Evolutionary conservation across 2,329 filamentous ascomycete species (phyloP), one percentile per base, ranked within the genome.

Genomic region (Aspergillus piperis): DNA sequence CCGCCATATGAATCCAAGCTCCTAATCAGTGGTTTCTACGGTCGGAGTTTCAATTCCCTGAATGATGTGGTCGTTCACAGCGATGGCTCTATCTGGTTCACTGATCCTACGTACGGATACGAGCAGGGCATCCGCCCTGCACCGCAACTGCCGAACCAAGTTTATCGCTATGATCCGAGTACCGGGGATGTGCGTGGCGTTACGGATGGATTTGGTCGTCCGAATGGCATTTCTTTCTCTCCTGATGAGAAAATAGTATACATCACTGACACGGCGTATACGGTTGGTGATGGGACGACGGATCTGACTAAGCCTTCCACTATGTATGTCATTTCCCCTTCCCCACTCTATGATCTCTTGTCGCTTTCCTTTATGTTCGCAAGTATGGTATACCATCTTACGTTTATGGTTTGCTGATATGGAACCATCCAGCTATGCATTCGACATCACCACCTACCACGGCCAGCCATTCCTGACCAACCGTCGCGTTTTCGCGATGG

Each of bases 401-500:
- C 32, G 0, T 15, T 36, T 6, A 36, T 6, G 11, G 11, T 5
- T 17, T 39, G 15, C 54, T 50, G 30, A 58, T 58, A 39, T 11
- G 10, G 3, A 10, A 15, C 11, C 5, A 36, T 30, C 1, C 38
- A 71, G 69, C 8, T 84, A 84, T 56, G 82, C 82, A 0, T 84
- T 79, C 58, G 82, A 85, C 66, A 69, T 84, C 4, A 49, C 74
- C 0, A 64, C 58, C 1, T 72, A 74, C 6, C 65, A 68, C 11
- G 74, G 67, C 1, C 70, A 76, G 1, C 74, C 75, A 0, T 81
- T 81, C 42, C 73, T 85, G 2, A 64, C 67, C 0, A 83, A 84
- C 65, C 78, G 77, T 50, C 78, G 82, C 19, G 68, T 84, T 0
- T 86, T 87, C 65, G 79, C 83, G 1, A 81, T 79, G 60, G 77